Conservation (phyloP, 139 green algal genomes). For the Marvania coccoides region DNA sequence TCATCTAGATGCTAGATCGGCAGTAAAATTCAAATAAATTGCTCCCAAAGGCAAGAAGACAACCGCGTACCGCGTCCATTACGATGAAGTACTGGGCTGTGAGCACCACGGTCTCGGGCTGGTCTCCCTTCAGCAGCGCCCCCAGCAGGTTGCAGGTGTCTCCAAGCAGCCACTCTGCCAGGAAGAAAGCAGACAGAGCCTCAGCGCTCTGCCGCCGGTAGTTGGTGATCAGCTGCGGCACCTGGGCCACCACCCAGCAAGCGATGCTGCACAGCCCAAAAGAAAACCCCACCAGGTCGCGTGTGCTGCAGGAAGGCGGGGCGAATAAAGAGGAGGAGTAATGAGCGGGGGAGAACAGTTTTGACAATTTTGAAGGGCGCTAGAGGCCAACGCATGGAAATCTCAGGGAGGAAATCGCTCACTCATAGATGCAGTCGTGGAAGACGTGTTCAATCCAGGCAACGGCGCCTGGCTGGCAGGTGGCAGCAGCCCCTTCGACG, state of each 20-base stretch:
- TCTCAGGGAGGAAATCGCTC: background rate
- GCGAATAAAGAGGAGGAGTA: background rate
- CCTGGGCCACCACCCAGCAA: conserved; percentile 59
- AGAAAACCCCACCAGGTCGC: conserved; percentile 60
- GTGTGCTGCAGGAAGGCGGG: conserved; percentile 13
- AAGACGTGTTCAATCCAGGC: conserved; percentile 15
- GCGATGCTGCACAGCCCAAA: conserved; percentile 38
- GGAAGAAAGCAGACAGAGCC: conserved; percentile 75
- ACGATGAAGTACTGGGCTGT: conserved; percentile 50
- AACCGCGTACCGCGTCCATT: conserved; percentile 21
- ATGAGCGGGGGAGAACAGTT: background rate
- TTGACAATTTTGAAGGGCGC: background rate
- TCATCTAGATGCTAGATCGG: background rate
- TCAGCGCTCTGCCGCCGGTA: conserved; percentile 64
- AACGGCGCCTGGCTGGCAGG: conserved; percentile 15
- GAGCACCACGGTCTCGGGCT: conserved; percentile 66
- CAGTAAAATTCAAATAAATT: background rate
- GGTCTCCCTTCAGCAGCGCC: conserved; percentile 70
- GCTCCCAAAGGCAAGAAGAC: no score
- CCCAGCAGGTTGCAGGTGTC: conserved; percentile 75
- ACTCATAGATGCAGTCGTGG: conserved; percentile 28
- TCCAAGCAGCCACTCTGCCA: conserved; percentile 77
- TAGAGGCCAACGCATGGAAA: background rate
- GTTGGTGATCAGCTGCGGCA: conserved; percentile 82
- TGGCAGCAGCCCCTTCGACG: no score